A percentile compares a stretch with the other conserved stretches of the same genome.
phyloP scores from a whole-genome alignment of 805 yeast genomes.

The Starmera dryadoides region DNA sequence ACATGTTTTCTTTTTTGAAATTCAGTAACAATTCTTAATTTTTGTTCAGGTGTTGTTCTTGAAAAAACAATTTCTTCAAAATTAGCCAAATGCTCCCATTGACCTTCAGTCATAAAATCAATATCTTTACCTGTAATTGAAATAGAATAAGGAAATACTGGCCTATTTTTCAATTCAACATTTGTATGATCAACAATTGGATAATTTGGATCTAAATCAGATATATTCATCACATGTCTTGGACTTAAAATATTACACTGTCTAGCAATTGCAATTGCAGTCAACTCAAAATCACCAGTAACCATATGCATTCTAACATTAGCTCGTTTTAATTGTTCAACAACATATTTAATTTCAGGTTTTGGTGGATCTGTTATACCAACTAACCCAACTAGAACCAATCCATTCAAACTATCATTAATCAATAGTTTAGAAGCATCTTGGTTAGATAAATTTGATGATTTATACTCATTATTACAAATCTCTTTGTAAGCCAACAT shows the following conservation, averaged over 20 bases:
- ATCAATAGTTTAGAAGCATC: constrained; percentile 9
- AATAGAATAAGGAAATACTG: constrained; percentile 19
- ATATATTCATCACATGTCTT: constrained; percentile 13
- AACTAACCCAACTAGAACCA: constrained; percentile 29
- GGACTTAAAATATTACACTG: constrained; percentile 29
- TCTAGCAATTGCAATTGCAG: constrained; percentile 43
- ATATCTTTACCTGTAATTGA: constrained; percentile 29
- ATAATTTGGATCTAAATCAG: constrained; percentile 11
- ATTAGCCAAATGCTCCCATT: constrained; percentile 33
- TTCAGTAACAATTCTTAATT: constrained; percentile 38
- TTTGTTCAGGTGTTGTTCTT: constrained; percentile 39
- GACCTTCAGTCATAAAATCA: constrained; percentile 24
- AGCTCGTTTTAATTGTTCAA: constrained; percentile 27
- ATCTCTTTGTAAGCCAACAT: constrained; percentile 27
- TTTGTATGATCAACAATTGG: constrained; percentile 3
- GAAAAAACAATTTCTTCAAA: constrained; percentile 33
- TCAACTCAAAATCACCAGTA: constrained; percentile 47
- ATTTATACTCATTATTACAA: constrained; percentile 4
- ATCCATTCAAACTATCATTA: constrained; percentile 6
- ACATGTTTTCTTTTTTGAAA: constrained; percentile 60
- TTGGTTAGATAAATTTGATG: constrained; percentile 5
- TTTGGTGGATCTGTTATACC: constrained; percentile 40
- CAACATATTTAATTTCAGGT: constrained; percentile 26
- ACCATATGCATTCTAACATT: constrained; percentile 36
- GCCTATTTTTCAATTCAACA: constrained; percentile 7